phyloP scores from a whole-genome alignment of 1,284 basidiomycete genomes.

The Limonomyces culmigenus region DNA sequence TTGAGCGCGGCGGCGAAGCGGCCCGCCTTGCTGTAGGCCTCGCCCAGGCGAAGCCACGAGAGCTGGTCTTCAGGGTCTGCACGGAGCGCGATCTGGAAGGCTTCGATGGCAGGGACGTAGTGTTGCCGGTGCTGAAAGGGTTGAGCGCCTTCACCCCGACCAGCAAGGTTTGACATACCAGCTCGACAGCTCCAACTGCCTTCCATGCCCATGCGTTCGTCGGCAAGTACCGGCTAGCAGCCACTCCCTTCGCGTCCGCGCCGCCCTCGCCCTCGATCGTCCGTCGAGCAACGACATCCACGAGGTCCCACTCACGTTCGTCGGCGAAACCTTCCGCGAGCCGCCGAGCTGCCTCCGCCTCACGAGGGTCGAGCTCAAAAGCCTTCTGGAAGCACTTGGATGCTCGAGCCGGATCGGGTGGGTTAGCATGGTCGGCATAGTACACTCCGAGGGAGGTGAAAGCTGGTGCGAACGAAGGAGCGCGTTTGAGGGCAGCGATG shows the following conservation, averaged over 20 bases:
- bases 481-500: constrained; percentile 69
- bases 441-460: constrained; percentile 91
- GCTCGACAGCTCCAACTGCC: constrained; percentile 83
- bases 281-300: constrained; percentile 81
- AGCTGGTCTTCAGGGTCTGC: constrained; percentile 64
- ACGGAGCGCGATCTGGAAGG: constrained; percentile 80
- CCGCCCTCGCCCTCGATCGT: constrained; percentile 90
- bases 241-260: constrained; percentile 30
- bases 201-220: constrained; percentile 98
- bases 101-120: constrained; percentile 65
- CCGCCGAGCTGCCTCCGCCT: constrained; percentile 71
- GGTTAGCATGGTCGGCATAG: constrained; percentile 57
- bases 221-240: constrained; percentile 41
- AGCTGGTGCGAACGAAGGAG: constrained; percentile 69
- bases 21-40: constrained; percentile 81
- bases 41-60: constrained; percentile 83
- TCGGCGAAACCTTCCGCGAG: constrained; percentile 86
- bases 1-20: constrained; percentile 84
- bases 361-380: constrained; percentile 87
- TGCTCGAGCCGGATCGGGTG: constrained; percentile 72
- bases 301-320: constrained; percentile 90
- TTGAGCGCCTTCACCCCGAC: not conserved
- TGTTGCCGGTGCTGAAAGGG: constrained; percentile 50
- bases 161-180: constrained; percentile 34
- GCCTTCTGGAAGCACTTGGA: constrained; percentile 98